Evolutionary conservation across 768 basidiomycete species (phyloP).

Genomic region (Brasilioporus rufonigricans): DNA sequence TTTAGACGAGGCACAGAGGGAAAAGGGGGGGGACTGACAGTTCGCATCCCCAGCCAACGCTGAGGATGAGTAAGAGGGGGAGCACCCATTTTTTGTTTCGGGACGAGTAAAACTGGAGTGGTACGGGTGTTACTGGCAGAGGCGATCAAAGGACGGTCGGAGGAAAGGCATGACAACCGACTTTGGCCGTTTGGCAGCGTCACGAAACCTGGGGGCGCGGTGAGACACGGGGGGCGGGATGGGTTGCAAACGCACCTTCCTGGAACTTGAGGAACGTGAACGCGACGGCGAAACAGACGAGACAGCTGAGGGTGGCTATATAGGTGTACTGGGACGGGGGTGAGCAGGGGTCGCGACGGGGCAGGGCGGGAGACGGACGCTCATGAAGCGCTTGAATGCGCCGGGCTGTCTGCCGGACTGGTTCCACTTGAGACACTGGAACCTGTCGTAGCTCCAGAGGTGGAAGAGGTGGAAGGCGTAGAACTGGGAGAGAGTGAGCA

Average conservation of each 20-base stretch:
- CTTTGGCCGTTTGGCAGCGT: constrained; percentile 8
- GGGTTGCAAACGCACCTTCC: constrained; percentile 50
- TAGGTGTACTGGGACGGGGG: constrained; percentile 65
- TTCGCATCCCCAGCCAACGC: constrained; percentile 75
- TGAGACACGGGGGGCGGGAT: background rate
- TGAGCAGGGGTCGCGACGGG: constrained; percentile 9
- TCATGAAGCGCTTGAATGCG: constrained; percentile 87
- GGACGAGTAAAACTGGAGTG: constrained; percentile 49
- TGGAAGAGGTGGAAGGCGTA: constrained; percentile 65
- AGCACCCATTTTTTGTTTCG: constrained; percentile 53
- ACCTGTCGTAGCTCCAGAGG: constrained; percentile 78
- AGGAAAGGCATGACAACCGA: background rate
- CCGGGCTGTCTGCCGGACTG: constrained; percentile 73
- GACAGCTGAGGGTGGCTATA: constrained; percentile 62
- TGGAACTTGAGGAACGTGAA: constrained; percentile 67
- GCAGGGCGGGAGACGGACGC: constrained; percentile 46
- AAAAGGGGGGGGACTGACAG: constrained; percentile 41
- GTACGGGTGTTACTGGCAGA: constrained; percentile 53
- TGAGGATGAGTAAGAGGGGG: constrained; percentile 69
- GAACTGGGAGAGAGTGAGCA: constrained; percentile 45
- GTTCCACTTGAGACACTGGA: constrained; percentile 70
- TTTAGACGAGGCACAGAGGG: constrained; percentile 2
- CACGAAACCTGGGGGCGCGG: constrained; percentile 14
- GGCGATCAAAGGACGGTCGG: constrained; percentile 2
- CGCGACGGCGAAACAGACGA: constrained; percentile 61